phyloP scores from a whole-genome alignment of 2,329 filamentous ascomycete genomes.

The Dactylonectria macrodidyma region DNA sequence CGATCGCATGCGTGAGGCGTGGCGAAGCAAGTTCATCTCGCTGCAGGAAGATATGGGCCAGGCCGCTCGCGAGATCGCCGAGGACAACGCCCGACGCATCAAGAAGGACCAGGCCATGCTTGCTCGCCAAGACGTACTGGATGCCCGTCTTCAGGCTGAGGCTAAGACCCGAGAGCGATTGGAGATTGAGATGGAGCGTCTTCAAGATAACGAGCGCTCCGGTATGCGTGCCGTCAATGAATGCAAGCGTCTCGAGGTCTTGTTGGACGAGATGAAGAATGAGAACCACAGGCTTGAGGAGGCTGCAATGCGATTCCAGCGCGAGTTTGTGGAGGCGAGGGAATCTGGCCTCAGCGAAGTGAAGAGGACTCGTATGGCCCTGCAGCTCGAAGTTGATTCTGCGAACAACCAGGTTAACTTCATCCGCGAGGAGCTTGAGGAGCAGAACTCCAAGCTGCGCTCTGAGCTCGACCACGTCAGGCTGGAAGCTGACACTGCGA shows the following conservation, averaged over 20 bases:
- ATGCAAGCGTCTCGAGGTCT: slow-evolving; percentile 70
- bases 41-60: slow-evolving; percentile 90
- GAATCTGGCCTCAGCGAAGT: slow-evolving; percentile 86
- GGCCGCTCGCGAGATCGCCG: slow-evolving; percentile 83
- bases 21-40: slow-evolving; percentile 86
- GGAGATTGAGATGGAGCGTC: slow-evolving; percentile 75
- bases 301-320: slow-evolving; percentile 77
- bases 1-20: slow-evolving; percentile 84
- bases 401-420: slow-evolving; percentile 90
- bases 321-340: slow-evolving; percentile 87
- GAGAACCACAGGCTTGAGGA: slow-evolving; percentile 83
- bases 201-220: slow-evolving; percentile 75
- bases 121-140: slow-evolving; percentile 84
- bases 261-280: slow-evolving; percentile 70
- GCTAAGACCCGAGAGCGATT: slow-evolving; percentile 77
- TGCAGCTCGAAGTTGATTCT: slow-evolving; percentile 86
- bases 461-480: slow-evolving; percentile 83
- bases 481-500: slow-evolving; percentile 85
- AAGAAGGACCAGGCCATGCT: slow-evolving; percentile 85
- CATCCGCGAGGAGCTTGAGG: slow-evolving; percentile 85
- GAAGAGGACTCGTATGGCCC: slow-evolving; percentile 81
- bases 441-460: slow-evolving; percentile 80
- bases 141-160: slow-evolving; percentile 83
- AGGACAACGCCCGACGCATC: slow-evolving; percentile 85
- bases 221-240: slow-evolving; percentile 76